Evolutionary conservation across 192 early-diverging fungal genomes (phyloP), one percentile per base, ranked within the genome.

Genomic region (Pilobolus umbonatus): DNA sequence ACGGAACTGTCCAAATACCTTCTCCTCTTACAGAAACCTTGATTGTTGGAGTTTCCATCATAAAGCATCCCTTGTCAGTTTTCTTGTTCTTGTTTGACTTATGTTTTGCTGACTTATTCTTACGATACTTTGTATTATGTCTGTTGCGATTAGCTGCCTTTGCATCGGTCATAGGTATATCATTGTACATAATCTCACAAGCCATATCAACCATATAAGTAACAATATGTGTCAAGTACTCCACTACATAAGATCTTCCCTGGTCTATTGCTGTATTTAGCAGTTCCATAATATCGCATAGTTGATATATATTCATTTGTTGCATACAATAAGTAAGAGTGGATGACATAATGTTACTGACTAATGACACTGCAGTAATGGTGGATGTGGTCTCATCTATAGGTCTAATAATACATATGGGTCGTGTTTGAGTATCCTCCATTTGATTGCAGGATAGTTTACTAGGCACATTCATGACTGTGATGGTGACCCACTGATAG

Each of bases 361-460:
- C 6, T 8, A 26, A 12, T 22, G 22, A 45, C 22, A 21, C 19
- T 2, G 47, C 7, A 22, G 43, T 22, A 22, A 21, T 12, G 0
- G 50, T 35, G 5, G 15, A 10, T 52, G 22, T 21, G 19, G n/a
- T 52, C 1, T 6, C 22, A 11, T 30, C 19, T 4, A 45, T 30
- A 32, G 42, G 55, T 24, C 55, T 14, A 9, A 57, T 28, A 30
- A 57, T 57, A 44, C 55, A 57, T 31, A 57, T 57, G 3, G 55
- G 55, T 9, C 55, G 39, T 22, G 55, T 43, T 57, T 45, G 40
- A 32, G 55, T 39, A 8, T 57, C 55, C 5, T 57, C 17, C 8
- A 21, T 29, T 32, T 25, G 15, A 31, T 26, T 30, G 29, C 55
- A 57, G 12, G 42, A 57, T 45, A 22, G 55, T 12, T 34, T 42